Conservation (phyloP, 2,329 filamentous ascomycete genomes). For the Aspergillus sp. region DNA sequence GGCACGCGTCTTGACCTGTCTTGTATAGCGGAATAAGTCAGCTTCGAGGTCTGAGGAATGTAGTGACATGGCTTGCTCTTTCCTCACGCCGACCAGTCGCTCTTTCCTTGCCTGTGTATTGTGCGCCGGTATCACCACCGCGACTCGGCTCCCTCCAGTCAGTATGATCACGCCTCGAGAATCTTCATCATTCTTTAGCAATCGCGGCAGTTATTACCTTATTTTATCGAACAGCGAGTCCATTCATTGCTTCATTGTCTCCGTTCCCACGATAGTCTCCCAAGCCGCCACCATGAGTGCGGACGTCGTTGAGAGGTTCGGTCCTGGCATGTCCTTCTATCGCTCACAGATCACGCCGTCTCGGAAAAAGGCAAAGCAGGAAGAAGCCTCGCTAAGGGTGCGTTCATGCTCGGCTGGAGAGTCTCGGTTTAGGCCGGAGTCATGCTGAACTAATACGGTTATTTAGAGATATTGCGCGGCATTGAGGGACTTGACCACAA, state of each 20-base stretch:
- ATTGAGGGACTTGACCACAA: constrained; percentile 28
- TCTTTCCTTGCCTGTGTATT: constrained; percentile 11
- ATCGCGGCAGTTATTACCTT: constrained; percentile 18
- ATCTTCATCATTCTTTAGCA: constrained; percentile 20
- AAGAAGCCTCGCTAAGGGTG: constrained; percentile 21
- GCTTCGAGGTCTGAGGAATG: neutral
- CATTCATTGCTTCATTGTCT: constrained; percentile 19
- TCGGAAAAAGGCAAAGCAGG: neutral
- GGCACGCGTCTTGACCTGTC: neutral
- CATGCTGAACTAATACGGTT: neutral
- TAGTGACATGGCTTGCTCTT: constrained; percentile 1
- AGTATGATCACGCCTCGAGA: neutral
- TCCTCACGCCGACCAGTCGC: neutral
- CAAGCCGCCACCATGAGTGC: constrained; percentile 19
- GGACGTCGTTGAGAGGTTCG: constrained; percentile 22
- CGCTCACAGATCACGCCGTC: constrained; percentile 14
- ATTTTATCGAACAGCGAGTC: constrained; percentile 13
- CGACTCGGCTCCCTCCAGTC: neutral
- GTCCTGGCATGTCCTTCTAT: constrained; percentile 30
- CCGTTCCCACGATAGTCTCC: neutral
- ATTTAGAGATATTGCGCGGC: constrained; percentile 26
- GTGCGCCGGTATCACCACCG: neutral
- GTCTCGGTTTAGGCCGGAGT: neutral
- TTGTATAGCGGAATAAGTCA: constrained; percentile 6
- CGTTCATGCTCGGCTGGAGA: constrained; percentile 2